Evolutionary conservation across 2,329 filamentous ascomycete species (phyloP), one percentile per base, ranked within the genome.

Genomic region (Colletotrichum agaves): DNA sequence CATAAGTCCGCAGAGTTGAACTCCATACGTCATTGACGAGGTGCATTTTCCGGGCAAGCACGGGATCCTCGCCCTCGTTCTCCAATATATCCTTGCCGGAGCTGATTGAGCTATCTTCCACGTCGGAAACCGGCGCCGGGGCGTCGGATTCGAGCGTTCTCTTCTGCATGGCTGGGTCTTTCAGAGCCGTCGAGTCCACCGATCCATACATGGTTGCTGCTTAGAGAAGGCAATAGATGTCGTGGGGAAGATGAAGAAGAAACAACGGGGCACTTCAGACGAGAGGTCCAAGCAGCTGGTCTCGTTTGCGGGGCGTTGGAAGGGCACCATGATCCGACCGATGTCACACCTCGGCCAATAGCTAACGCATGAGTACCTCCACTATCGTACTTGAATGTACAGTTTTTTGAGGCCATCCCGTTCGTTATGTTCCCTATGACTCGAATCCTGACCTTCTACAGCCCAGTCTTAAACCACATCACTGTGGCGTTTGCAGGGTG

Each of bases 21-120:
- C 49, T 4, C 57, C 85, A 78, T 72, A 88, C 88, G 76, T 92
- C 85, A 74, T 92, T 92, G 67, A 92, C 85, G 31, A 92, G 80
- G 71, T 89, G 84, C 88, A 91, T 92, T 76, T 92, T 91, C 44
- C 84, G 84, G 72, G 87, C 87, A 49, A 91, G 78, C 1, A 85
- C 88, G 4, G 87, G 86, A 73, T 91, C 89, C 31, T 87, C 78
- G 72, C 87, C 82, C 75, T 90, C 85, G 61, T 83, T 77, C 4
- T 80, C 82, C 13, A 91, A 80, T 23, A 91, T 77, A 71, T 91
- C 88, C 61, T 80, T 75, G 50, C 72, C 75, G 11, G 65, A 68
- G 61, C 65, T 60, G 21, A 60, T 31, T 33, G 61, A 68, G 53
- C 17, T 31, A 39, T 55, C 39, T 41, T 64, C 53, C 17, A 21